Evolutionary conservation across 306 rosid species (phyloP).

Genomic region (Pterocarpus santalinus): DNA sequence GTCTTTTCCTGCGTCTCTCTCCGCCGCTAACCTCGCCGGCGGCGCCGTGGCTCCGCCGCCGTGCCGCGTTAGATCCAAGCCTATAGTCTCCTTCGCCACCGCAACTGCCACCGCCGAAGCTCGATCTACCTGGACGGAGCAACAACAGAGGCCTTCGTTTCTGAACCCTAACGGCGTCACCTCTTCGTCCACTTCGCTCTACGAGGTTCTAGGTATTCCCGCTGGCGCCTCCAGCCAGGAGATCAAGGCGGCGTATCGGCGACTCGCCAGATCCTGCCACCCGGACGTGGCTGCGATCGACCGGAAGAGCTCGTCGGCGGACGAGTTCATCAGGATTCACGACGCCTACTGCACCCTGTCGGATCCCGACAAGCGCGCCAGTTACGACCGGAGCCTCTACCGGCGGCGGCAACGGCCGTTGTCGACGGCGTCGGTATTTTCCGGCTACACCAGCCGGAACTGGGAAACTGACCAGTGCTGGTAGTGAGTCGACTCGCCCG

Average conservation of each 20-base stretch:
- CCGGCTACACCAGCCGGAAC: slow-evolving; percentile 73
- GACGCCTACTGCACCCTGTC: slow-evolving; percentile 88
- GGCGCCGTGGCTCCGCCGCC: slow-evolving; percentile 30
- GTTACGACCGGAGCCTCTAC: slow-evolving; percentile 65
- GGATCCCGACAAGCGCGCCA: slow-evolving; percentile 90
- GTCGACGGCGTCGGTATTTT: slow-evolving; percentile 50
- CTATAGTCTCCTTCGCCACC: slow-evolving; percentile 46
- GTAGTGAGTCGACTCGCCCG: slow-evolving; percentile 67
- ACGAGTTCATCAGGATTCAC: slow-evolving; percentile 79
- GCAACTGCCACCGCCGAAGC: slow-evolving; percentile 54
- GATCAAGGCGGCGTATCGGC: slow-evolving; percentile 84
- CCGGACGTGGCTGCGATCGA: slow-evolving; percentile 83
- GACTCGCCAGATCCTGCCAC: slow-evolving; percentile 78
- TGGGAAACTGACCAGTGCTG: slow-evolving; percentile 99
- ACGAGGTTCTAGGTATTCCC: slow-evolving; percentile 80
- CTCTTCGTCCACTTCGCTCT: slow-evolving; percentile 61
- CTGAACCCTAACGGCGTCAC: slow-evolving; percentile 41
- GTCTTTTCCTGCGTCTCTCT: slow-evolving; percentile 30
- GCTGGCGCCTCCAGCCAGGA: slow-evolving; percentile 77
- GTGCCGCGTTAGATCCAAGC: slow-evolving; percentile 31
- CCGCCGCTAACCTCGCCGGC: slow-evolving; percentile 35
- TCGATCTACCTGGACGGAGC: slow-evolving; percentile 54
- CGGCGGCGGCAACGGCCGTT: slow-evolving; percentile 63
- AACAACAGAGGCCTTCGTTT: slow-evolving; percentile 55
- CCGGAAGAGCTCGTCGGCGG: slow-evolving; percentile 70